Percentiles rank a stretch among this genome's conserved stretches.
Evolutionary conservation across 2,329 filamentous ascomycete species (phyloP).

Genomic region (Aspergillus brasiliensis): DNA sequence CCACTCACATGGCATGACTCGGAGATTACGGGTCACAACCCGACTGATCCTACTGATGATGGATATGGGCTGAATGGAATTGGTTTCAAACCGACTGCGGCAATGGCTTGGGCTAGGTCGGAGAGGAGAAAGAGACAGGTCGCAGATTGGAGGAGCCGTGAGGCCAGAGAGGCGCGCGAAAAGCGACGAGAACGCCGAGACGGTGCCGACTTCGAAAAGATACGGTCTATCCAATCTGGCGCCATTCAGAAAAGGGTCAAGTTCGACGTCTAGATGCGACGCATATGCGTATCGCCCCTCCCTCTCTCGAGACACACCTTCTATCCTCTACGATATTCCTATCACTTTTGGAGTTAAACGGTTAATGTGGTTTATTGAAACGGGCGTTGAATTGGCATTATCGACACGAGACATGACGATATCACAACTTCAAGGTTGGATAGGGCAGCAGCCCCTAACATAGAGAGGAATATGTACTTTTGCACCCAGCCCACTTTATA

Average conservation of each 20-base stretch:
- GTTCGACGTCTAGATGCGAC: conserved; percentile 35
- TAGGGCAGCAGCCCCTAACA: conserved; percentile 13
- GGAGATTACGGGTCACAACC: conserved; percentile 64
- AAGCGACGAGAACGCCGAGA: conserved; percentile 56
- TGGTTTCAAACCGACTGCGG: conserved; percentile 63
- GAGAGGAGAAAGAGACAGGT: conserved; percentile 62
- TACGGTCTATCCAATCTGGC: conserved; percentile 30
- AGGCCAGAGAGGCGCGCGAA: conserved; percentile 61
- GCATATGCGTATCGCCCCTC: too few species aligned
- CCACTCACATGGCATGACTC: conserved; percentile 58
- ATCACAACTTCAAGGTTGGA: conserved; percentile 9
- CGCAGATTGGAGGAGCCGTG: conserved; percentile 60
- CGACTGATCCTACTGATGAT: conserved; percentile 60
- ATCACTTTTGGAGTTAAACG: not conserved
- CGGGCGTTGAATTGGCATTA: conserved; percentile 5
- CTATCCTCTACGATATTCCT: not conserved
- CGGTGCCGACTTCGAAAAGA: conserved; percentile 29
- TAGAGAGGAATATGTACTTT: conserved; percentile 24
- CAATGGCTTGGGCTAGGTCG: conserved; percentile 58
- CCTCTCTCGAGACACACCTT: conserved; percentile 4
- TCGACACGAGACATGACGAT: conserved; percentile 17
- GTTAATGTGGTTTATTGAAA: not conserved
- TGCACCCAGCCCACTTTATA: conserved; percentile 20
- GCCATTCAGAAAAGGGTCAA: conserved; percentile 45
- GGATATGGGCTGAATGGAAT: conserved; percentile 66